Percentiles rank a stretch among this genome's conserved stretches.
phyloP scores from a whole-genome alignment of 176 grass and related monocot species.

The Rhynchospora tenuis region DNA sequence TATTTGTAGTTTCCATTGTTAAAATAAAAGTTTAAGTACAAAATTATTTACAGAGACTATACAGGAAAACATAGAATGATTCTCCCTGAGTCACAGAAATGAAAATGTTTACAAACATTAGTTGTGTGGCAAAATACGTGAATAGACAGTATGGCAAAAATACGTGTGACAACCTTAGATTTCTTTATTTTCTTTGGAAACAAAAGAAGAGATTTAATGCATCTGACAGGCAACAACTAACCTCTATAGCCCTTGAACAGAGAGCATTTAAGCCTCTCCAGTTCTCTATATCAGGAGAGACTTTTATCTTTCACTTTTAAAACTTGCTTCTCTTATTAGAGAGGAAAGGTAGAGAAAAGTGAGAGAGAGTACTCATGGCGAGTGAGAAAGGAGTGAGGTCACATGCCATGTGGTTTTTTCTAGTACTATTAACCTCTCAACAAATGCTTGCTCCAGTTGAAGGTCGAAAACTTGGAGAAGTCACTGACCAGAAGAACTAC shows the following conservation, averaged over 20 bases:
- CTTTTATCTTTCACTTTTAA: neutral
- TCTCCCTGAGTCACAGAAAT: neutral
- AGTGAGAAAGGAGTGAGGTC: slow-evolving; percentile 10
- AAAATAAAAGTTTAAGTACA: too few species aligned
- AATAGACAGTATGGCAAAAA: neutral
- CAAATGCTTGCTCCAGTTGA: neutral
- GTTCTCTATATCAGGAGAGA: slow-evolving; percentile 14
- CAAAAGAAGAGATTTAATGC: slow-evolving; percentile 7
- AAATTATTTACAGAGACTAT: neutral
- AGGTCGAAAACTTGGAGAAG: slow-evolving; percentile 14
- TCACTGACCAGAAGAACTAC: neutral
- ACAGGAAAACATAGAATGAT: neutral
- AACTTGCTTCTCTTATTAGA: neutral
- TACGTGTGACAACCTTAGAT: neutral
- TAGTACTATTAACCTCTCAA: slow-evolving; percentile 16
- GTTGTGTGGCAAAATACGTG: neutral
- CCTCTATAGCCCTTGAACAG: slow-evolving; percentile 1
- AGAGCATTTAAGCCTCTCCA: slow-evolving; percentile 21
- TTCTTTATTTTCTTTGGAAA: neutral
- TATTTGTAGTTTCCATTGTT: too few species aligned
- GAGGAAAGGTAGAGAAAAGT: neutral
- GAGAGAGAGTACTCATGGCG: neutral
- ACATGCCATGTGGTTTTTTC: neutral
- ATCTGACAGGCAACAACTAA: slow-evolving; percentile 24
- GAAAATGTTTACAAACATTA: neutral